Base-by-base conservation (phyloP, 2,329 filamentous ascomycete genomes). In the Achaetomium macrosporum region DNA sequence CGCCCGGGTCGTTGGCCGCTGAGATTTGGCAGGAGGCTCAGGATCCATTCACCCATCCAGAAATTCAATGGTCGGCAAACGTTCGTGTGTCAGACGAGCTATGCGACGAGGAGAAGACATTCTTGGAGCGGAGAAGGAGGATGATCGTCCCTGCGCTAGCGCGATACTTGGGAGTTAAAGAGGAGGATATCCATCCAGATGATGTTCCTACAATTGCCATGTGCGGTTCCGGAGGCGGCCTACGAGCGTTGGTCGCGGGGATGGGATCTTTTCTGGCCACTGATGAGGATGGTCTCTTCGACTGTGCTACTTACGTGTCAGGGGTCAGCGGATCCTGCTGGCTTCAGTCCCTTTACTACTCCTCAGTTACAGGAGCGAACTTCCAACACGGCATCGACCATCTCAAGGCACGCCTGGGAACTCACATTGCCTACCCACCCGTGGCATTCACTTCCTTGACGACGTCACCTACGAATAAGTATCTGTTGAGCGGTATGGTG, bases 251-350 rank as follows among this genome's bases (percentile, higher is more conserved):
- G 36, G 89, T 97, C 16, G 91, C 93, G 2, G 91, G 92, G 3
- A 85, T 90, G 0, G 91, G 92, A 0, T 96, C 91, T 0, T 85
- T 95, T 56, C 75, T 93, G 10, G 91, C 90, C 3, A 80, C 90
- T 0, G 83, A 90, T 55, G 87, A 96, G 66, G 87, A 88, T 53
- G 93, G 93, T 0, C 74, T 99, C 0, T 95, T 96, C 66, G 91
- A 96, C 69, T 97, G 93, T 66, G 80, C 89, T 11, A 97, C 91
- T 1, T 99, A 99, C 65, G 95, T 90, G 0, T 90, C 92, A 5
- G 93, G 93, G 1, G 93, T 99, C 45, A 96, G 90, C 65, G 93
- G 93, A 0, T 95, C 88, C 58, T 97, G 93, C 68, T 99, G 93
- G 93, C 77, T 97, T 6, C 92, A 97, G 67, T 78, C 88, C 0